Base-by-base conservation (phyloP, 1,284 basidiomycete genomes). In the Sanghuangporus weigelae region DNA sequence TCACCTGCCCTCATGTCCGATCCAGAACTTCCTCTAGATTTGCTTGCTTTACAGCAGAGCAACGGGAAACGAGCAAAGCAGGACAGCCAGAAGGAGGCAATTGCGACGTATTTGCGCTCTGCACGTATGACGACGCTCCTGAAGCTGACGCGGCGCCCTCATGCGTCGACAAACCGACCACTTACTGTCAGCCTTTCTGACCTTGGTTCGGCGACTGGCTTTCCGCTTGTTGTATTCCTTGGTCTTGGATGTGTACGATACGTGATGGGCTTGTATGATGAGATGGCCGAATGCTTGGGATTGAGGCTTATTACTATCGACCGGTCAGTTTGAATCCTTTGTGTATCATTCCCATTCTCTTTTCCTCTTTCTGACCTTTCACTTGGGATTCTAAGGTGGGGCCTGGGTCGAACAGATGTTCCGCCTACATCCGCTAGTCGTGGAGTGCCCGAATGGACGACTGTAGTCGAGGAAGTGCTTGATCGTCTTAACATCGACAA, bases 201-300 rank as follows among this genome's bases (percentile, higher is more conserved):
- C 72, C 82, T 98, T 57, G 96, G 96, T 1, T 84, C 83, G 64
- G 81, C 88, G 0, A 83, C 81, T 21, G 96, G 96, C 1, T 86
- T 86, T 71, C 95, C 96, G 0, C 84, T 98, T 11, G 77, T 98
- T 51, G 84, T 98, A 10, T 98, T 96, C 73, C 84, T 99, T 60
- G 96, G 96, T 0, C 74, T 98, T 36, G 96, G 96, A 3, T 95
- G 93, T 70, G 96, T 98, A 5, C 83, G 96, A 38, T 95, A 98
- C 74, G 84, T 98, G 62, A 90, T 97, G 78, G 95, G 93, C 5
- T 76, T 98, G 46, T 98, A 96, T 73, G 96, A 98, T 73, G 96
- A 98, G 72, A 90, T 98, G 83, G 96, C 96, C 12, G 85, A 89
- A 65, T 90, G 90, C 58, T 76, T 97, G 63, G 90, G 89, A 1